Percentiles rank a stretch among this genome's conserved stretches.
Conservation (phyloP, 108 stramenopile species). For the Fistulifera pelliculosa region DNA sequence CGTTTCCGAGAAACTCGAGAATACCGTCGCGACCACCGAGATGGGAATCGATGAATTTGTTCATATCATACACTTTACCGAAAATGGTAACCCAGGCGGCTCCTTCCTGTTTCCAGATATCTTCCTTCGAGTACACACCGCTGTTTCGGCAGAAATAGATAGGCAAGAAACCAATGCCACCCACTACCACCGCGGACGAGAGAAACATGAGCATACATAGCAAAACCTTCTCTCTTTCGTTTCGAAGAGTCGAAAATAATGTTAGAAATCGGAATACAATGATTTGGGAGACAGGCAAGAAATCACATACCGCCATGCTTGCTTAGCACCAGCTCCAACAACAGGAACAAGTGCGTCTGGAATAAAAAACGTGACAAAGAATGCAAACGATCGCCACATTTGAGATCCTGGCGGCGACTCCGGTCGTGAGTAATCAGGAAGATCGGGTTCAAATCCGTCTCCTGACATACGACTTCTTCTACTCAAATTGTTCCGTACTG, state of each 20-base stretch:
- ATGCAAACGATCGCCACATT: neutral
- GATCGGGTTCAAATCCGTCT: too few relatives aligned
- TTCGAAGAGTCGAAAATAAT: too few relatives aligned
- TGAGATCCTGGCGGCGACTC: neutral
- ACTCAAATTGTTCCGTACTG: too few relatives aligned
- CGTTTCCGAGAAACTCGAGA: constrained; percentile 34
- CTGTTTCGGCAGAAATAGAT: constrained; percentile 32
- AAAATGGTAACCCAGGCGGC: constrained; percentile 37
- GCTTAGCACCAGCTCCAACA: constrained; percentile 33
- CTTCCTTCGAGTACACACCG: neutral
- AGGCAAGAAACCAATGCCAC: constrained; percentile 41
- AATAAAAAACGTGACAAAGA: constrained; percentile 20
- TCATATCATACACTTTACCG: constrained; percentile 37
- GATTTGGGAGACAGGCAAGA: too few relatives aligned
- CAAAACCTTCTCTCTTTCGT: constrained; percentile 27
- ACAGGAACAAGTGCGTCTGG: constrained; percentile 22
- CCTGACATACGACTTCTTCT: too few relatives aligned
- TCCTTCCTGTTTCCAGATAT: neutral
- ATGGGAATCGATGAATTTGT: constrained; percentile 24
- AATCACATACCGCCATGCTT: constrained; percentile 34
- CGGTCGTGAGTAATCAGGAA: neutral
- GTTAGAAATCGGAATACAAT: too few relatives aligned
- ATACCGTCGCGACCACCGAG: constrained; percentile 29
- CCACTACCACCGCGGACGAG: constrained; percentile 25
- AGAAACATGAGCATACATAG: constrained; percentile 28